A percentile compares a stretch with the other conserved stretches of the same genome.
phyloP scores from a whole-genome alignment of 108 stramenopile species.

The Stephanodiscus triporus region DNA sequence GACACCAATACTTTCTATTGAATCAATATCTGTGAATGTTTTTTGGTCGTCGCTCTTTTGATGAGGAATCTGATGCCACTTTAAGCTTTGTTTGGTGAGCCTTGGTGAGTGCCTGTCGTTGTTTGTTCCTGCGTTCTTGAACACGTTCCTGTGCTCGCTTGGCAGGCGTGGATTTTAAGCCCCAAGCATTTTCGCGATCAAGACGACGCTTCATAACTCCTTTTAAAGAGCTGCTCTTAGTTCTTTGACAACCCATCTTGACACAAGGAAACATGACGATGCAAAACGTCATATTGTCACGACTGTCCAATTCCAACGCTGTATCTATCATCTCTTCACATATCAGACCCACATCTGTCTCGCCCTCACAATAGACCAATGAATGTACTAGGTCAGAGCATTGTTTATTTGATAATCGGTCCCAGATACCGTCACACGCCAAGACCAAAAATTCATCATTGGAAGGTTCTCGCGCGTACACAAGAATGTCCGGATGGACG shows the following conservation, averaged over 20 bases:
- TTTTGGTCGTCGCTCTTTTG: too few relatives aligned
- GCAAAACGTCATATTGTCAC: slow-evolving; percentile 83
- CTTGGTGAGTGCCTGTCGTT: slow-evolving; percentile 4
- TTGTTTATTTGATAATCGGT: slow-evolving; percentile 65
- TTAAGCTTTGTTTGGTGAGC: not conserved
- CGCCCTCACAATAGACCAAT: slow-evolving; percentile 57
- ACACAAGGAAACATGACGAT: slow-evolving; percentile 48
- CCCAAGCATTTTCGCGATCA: slow-evolving; percentile 46
- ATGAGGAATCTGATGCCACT: too few relatives aligned
- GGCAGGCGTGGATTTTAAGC: slow-evolving; percentile 29
- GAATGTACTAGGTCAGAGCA: slow-evolving; percentile 64
- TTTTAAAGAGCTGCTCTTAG: not conserved
- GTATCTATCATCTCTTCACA: slow-evolving; percentile 87
- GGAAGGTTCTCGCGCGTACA: slow-evolving; percentile 59
- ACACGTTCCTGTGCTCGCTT: slow-evolving; percentile 30
- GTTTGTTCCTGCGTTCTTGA: slow-evolving; percentile 32
- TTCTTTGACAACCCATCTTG: slow-evolving; percentile 4
- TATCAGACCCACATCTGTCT: slow-evolving; percentile 68
- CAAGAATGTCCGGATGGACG: slow-evolving; percentile 79
- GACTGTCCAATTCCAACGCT: slow-evolving; percentile 74
- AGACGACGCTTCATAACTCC: slow-evolving; percentile 39
- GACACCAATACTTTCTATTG: too few relatives aligned
- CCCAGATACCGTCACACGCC: slow-evolving; percentile 90
- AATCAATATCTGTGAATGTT: too few relatives aligned
- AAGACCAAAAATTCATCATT: slow-evolving; percentile 76